These are phyloP conservation scores for Saccharum spontaneum DNA, from an alignment of 176 grass and related monocot species.

Conservation along the genomic window DNA sequence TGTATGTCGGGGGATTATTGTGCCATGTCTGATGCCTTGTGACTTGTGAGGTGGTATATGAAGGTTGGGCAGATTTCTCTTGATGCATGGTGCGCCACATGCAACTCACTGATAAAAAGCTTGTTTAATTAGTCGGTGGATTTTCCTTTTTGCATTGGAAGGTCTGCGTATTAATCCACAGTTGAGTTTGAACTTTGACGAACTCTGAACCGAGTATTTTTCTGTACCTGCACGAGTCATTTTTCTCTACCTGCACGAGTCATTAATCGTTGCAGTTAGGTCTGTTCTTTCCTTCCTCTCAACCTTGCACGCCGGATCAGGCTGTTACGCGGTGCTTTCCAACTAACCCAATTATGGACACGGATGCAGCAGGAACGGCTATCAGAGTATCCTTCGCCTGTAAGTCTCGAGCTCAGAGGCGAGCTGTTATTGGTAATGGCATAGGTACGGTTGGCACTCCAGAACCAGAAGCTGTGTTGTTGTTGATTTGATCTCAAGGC, in stretches of 20 bases:
- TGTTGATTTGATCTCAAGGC: constrained; percentile 32
- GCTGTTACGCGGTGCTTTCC: constrained; percentile 39
- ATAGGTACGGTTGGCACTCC: constrained; percentile 22
- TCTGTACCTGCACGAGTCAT: background rate
- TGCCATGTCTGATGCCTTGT: background rate
- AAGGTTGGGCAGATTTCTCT: background rate
- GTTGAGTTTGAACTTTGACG: constrained; percentile 18
- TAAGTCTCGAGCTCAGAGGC: constrained; percentile 32
- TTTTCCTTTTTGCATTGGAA: constrained; percentile 13
- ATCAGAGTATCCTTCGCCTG: constrained; percentile 39
- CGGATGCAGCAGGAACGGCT: constrained; percentile 23
- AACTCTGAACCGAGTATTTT: too few species aligned
- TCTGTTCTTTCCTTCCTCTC: constrained; percentile 15
- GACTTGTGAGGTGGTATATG: background rate
- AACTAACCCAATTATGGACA: constrained; percentile 32
- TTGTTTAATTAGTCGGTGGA: background rate
- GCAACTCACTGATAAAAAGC: background rate
- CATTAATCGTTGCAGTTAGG: background rate
- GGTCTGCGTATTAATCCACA: background rate
- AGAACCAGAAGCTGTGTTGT: constrained; percentile 42
- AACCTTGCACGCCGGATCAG: constrained; percentile 22
- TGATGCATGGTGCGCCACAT: constrained; percentile 14
- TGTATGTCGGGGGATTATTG: constrained; percentile 27
- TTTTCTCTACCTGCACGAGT: background rate
- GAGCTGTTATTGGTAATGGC: background rate